Conservation (phyloP, 805 yeast species). For the Starmerella sirachaensis region DNA sequence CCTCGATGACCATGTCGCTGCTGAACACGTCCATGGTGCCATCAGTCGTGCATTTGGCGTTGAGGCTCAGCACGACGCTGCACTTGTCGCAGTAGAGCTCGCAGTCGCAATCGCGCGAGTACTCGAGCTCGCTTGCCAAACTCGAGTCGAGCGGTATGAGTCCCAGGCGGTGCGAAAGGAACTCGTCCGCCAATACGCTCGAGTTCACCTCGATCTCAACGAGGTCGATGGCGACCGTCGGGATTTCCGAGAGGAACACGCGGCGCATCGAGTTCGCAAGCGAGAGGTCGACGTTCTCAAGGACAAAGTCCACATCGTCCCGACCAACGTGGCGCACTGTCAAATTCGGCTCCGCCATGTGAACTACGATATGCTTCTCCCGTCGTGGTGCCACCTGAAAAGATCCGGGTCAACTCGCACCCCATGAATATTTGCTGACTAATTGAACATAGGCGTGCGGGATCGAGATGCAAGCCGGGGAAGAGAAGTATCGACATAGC, state of each 20-base stretch:
- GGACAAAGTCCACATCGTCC: slow-evolving; percentile 82
- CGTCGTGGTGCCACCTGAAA: neutral
- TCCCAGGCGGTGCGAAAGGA: slow-evolving; percentile 87
- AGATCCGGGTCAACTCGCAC: neutral
- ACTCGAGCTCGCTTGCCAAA: slow-evolving; percentile 71
- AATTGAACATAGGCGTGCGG: no score
- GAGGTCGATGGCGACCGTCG: slow-evolving; percentile 92
- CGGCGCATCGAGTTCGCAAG: slow-evolving; percentile 87
- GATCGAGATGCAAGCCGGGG: no score
- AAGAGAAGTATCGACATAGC: no score
- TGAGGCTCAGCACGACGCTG: slow-evolving; percentile 72
- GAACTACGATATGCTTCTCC: neutral
- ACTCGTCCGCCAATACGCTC: slow-evolving; percentile 92
- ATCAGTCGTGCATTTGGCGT: slow-evolving; percentile 83
- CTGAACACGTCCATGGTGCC: slow-evolving; percentile 84
- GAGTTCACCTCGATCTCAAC: slow-evolving; percentile 91
- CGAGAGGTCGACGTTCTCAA: slow-evolving; percentile 77
- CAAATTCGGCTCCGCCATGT: slow-evolving; percentile 46
- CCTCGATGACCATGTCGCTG: slow-evolving; percentile 52
- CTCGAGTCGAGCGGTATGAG: slow-evolving; percentile 76
- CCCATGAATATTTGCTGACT: no score
- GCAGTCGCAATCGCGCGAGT: slow-evolving; percentile 93
- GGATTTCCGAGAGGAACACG: slow-evolving; percentile 89
- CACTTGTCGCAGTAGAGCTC: slow-evolving; percentile 95
- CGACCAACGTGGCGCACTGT: slow-evolving; percentile 76